phyloP scores from a whole-genome alignment of 805 yeast genomes.

The Hanseniaspora clermontiae region DNA sequence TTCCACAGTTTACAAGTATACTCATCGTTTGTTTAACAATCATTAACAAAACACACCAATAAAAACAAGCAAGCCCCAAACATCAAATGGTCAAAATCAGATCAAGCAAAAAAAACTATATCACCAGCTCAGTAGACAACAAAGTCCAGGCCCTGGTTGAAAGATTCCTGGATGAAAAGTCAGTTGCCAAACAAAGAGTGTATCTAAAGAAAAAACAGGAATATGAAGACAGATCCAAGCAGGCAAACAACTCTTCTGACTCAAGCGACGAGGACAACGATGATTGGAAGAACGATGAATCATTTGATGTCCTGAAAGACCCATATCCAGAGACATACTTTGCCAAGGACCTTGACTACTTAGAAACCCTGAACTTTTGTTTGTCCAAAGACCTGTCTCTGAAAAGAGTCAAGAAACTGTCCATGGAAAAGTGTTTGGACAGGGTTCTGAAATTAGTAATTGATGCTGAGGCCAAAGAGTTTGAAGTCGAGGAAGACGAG shows the following conservation, averaged over 20 bases:
- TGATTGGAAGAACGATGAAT: constrained; percentile 21
- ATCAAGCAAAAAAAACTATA: constrained; percentile 19
- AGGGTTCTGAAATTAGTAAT: constrained; percentile 42
- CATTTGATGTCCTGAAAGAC: constrained; percentile 18
- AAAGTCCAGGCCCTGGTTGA: constrained; percentile 46
- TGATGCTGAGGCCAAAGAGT: constrained; percentile 51
- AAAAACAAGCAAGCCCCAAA: neutral
- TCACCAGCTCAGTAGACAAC: constrained; percentile 36
- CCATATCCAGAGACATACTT: constrained; percentile 37
- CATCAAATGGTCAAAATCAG: constrained; percentile 27
- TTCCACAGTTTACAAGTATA: neutral
- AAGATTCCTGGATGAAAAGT: constrained; percentile 46
- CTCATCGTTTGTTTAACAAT: neutral
- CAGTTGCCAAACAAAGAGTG: constrained; percentile 31
- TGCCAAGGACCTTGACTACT: constrained; percentile 44
- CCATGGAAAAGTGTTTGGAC: constrained; percentile 52
- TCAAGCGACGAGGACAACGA: constrained; percentile 6
- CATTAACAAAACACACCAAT: neutral
- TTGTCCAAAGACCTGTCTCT: constrained; percentile 56
- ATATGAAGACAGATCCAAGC: constrained; percentile 24
- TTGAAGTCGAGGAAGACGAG: constrained; percentile 21
- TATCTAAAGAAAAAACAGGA: constrained; percentile 20
- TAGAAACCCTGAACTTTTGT: constrained; percentile 45
- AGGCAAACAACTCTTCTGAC: constrained; percentile 13
- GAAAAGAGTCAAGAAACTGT: constrained; percentile 53